Percentiles rank a stretch among this genome's conserved stretches.
Conservation (phyloP, 106 monocot species). For the Xerophyta viscosa region DNA sequence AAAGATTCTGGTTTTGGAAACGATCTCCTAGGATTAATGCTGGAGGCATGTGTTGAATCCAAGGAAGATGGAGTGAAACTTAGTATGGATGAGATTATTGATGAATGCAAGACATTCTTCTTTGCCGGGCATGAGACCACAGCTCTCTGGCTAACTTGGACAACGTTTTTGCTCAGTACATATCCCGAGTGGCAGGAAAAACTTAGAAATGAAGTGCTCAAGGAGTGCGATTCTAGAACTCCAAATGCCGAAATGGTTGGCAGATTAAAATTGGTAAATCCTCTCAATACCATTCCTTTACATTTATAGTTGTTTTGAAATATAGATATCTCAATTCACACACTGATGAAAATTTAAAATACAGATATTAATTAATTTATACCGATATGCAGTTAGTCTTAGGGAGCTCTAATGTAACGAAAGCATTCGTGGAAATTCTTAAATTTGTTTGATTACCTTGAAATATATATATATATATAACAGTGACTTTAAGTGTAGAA, state of each 20-base stretch:
- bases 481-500: no score
- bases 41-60: not conserved
- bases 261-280: not conserved
- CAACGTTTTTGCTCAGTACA: not conserved
- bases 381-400: no score
- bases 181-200: constrained; percentile 4
- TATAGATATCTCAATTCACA: no score
- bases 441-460: no score
- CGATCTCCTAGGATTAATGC: constrained; percentile 4
- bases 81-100: constrained; percentile 1
- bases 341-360: no score
- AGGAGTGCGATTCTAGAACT: not conserved
- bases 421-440: no score
- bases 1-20: not conserved
- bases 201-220: constrained; percentile 2
- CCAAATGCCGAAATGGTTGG: not conserved
- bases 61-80: not conserved
- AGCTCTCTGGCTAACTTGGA: constrained; percentile 5
- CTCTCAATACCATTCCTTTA: no score
- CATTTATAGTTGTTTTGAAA: no score
- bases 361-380: no score
- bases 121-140: constrained; percentile 13
- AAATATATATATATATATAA: no score
- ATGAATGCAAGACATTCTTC: constrained; percentile 19
- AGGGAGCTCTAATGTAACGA: no score